phyloP scores from a whole-genome alignment of 192 early-diverging fungal genomes.

The Podila minutissima region DNA sequence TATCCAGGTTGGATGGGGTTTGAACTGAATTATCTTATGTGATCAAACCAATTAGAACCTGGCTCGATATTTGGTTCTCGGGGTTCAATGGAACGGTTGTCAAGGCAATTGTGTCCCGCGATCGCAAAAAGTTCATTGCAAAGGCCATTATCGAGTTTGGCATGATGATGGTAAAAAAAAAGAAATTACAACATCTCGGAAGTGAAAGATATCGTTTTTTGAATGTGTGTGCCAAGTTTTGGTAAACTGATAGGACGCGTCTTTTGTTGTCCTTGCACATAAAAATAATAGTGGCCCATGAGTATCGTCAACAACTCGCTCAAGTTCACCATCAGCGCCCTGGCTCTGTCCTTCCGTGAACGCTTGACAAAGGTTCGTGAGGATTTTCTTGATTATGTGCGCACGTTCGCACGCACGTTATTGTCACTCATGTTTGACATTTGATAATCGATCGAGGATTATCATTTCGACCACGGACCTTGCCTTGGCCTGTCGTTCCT shows the following conservation, averaged over 20 bases:
- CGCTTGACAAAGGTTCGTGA: slow-evolving; percentile 61
- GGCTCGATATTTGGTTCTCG: slow-evolving; percentile 73
- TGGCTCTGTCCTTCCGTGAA: slow-evolving; percentile 66
- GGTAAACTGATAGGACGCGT: too few species aligned
- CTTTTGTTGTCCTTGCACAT: too few species aligned
- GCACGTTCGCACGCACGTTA: background rate
- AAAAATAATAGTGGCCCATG: slow-evolving; percentile 63
- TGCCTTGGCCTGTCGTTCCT: too few species aligned
- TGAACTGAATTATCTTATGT: too few species aligned
- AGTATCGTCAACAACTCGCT: slow-evolving; percentile 72
- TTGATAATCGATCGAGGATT: too few species aligned
- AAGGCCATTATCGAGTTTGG: slow-evolving; percentile 73
- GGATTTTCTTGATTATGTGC: background rate
- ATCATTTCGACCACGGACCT: too few species aligned
- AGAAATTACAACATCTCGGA: background rate
- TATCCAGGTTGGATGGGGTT: slow-evolving; percentile 12
- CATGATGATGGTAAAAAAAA: slow-evolving; percentile 63
- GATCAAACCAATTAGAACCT: slow-evolving; percentile 52
- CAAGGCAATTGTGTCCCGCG: slow-evolving; percentile 77
- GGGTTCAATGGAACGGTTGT: slow-evolving; percentile 76
- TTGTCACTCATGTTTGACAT: background rate
- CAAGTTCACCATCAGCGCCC: slow-evolving; percentile 64
- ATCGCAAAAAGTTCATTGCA: slow-evolving; percentile 67
- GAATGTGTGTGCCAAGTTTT: too few species aligned
- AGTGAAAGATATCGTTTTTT: too few species aligned